Evolutionary conservation across 1,139 yeast species (phyloP).

Genomic region (Protomyces macrosporus): DNA sequence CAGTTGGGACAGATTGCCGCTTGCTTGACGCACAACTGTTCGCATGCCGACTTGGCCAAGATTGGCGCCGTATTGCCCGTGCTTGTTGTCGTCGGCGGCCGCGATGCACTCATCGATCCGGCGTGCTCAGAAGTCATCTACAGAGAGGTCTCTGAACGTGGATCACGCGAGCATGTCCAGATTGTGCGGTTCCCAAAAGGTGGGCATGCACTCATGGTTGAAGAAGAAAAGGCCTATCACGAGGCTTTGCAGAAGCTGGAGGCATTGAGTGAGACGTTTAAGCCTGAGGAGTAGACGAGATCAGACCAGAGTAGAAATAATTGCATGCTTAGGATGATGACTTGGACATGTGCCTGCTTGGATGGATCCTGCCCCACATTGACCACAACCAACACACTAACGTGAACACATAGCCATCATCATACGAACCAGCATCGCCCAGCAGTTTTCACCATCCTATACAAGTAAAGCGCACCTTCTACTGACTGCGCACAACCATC

Average conservation of each 20-base stretch:
- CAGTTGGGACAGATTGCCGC: slow-evolving; percentile 14
- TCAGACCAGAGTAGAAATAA: too few relatives aligned
- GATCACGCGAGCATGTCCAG: not conserved
- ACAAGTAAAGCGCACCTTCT: too few relatives aligned
- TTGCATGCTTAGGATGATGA: too few relatives aligned
- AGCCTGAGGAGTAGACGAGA: not conserved
- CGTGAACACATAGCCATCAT: too few relatives aligned
- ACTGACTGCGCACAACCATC: too few relatives aligned
- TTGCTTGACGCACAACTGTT: slow-evolving; percentile 19
- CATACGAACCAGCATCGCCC: too few relatives aligned
- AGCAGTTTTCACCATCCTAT: too few relatives aligned
- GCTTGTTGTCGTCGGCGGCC: slow-evolving; percentile 14
- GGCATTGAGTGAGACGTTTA: not conserved
- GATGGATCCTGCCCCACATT: too few relatives aligned
- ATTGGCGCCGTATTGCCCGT: slow-evolving; percentile 17
- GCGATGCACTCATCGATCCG: slow-evolving; percentile 16
- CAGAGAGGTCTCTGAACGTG: slow-evolving; percentile 4
- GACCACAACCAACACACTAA: too few relatives aligned
- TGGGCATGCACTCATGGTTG: slow-evolving; percentile 21
- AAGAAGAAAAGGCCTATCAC: slow-evolving; percentile 19
- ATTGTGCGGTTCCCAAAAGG: slow-evolving; percentile 1
- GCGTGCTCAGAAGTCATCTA: slow-evolving; percentile 12
- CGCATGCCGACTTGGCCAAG: slow-evolving; percentile 1
- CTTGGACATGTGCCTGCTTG: too few relatives aligned
- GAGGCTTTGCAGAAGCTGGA: not conserved